Evolutionary conservation across 2,329 filamentous ascomycete species (phyloP), one percentile per base, ranked within the genome.

Genomic region (Ophidiomyces ophidiicola): DNA sequence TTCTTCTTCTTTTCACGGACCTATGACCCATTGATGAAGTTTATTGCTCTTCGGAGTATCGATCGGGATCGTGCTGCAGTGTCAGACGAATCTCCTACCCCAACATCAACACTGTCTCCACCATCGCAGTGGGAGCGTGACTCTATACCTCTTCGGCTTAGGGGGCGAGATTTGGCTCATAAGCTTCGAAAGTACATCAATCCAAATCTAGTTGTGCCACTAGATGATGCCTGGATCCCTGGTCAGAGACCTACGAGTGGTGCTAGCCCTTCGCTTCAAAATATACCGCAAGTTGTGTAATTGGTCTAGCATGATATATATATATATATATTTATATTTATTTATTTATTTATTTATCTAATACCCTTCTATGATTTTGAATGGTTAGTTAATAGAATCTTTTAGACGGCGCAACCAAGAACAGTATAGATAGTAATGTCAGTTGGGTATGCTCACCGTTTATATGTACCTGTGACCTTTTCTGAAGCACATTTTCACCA

Each of bases 21-120:
- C 1, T 98, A 90, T 52, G 82, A 85, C 52, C 88, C 90, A 0
- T 64, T 98, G 44, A 94, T 87, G 59, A 80, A 78, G 50, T 94
- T 90, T 56, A 96, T 98, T 56, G 86, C 92, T 19, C 66, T 98
- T 31, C 74, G 84, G 46, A 93, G 85, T 51, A 84, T 98, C 43
- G 74, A 79, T 48, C 69, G 75, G 18, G 70, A 74, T 2, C 69
- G 75, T 42, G 48, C 33, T 18, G 33, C 41, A 6, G 44, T 43
- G 17, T 38, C 32, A 5, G 41, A 47, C 35, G 41, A 44, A 15
- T 59, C 58, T 1, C 55, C 59, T 3, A 61, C 59, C 1, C 53
- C 57, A n/a, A 57, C 57, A 1, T 54, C 56, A 3, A 54, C 53
- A 1, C 48, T 63, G 35, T 63, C 61, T 15, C 60, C 61, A 10